A percentile compares a stretch with the other conserved stretches of the same genome.
Evolutionary conservation across 768 basidiomycete genomes (phyloP).

Genomic region (Paxillus ammoniavirescens): DNA sequence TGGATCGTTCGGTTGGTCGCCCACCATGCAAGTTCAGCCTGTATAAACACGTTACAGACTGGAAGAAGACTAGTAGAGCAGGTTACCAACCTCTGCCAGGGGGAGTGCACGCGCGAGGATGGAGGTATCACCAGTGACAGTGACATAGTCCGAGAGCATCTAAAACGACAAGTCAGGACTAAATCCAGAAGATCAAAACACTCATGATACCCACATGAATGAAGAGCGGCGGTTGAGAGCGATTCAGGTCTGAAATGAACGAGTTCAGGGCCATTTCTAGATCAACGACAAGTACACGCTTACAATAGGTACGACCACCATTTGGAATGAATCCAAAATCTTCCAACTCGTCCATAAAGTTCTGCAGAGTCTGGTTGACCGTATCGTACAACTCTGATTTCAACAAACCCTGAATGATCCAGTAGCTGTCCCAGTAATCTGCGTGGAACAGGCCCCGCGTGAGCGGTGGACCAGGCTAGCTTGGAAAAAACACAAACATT

Average conservation of each 20-base stretch:
- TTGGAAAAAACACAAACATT: slow-evolving; percentile 53
- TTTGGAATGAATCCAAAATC: slow-evolving; percentile 90
- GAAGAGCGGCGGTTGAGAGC: slow-evolving; percentile 93
- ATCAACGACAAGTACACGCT: neutral
- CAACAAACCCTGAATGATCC: slow-evolving; percentile 87
- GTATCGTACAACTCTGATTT: slow-evolving; percentile 72
- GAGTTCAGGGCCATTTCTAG: neutral
- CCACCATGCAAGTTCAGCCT: slow-evolving; percentile 90
- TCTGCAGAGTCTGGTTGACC: slow-evolving; percentile 77
- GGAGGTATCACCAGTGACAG: slow-evolving; percentile 64
- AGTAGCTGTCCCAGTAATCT: slow-evolving; percentile 74
- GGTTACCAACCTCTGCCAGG: slow-evolving; percentile 64
- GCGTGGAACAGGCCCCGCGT: neutral
- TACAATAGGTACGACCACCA: slow-evolving; percentile 89
- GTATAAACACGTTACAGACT: neutral
- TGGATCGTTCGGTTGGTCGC: slow-evolving; percentile 62
- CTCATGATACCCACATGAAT: slow-evolving; percentile 51
- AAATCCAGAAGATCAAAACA: neutral
- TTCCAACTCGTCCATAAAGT: slow-evolving; percentile 94
- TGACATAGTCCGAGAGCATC: slow-evolving; percentile 90
- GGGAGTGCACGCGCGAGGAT: slow-evolving; percentile 82
- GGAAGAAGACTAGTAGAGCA: neutral
- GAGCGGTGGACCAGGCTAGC: neutral
- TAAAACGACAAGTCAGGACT: slow-evolving; percentile 23
- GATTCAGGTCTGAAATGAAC: slow-evolving; percentile 60